Evolutionary conservation across 2,329 filamentous ascomycete species (phyloP), one percentile per base, ranked within the genome.

Genomic region (Calonectria hongkongensis): DNA sequence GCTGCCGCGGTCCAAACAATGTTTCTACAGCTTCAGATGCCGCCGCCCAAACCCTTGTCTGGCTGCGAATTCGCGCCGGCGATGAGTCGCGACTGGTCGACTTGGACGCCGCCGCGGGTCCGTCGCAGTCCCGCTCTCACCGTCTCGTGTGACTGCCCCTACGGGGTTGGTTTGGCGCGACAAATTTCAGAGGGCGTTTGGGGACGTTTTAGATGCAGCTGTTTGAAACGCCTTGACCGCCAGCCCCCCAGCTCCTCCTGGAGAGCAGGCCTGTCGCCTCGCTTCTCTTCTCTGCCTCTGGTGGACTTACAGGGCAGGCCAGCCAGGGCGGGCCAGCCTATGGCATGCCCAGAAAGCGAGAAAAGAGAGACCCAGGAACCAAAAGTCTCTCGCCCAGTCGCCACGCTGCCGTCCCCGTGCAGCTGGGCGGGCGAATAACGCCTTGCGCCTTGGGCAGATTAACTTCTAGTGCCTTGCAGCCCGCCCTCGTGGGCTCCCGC

Each of bases 221-320:
- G 67, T 64, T 73, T 73, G 71, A 73, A 73, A 73, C 71, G 54
- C 28, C 54, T 30, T 48, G 56, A 68, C 58, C 65, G 48, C 70
- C 25, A 41, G 36, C 41, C 62, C 62, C 62, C 68, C 51, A 43
- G 51, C 33, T 39, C 41, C 47, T 41, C 21, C 41, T 45, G 48
- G 30, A 45, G 21, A 51, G 25, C 33, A 36, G 33, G 33, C 33
- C 33, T 36, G 33, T 36, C 33, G 10, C 33, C 33, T 36, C 33
- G 33, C 27, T 54, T 30, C 45, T 43, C 6, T 21, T 21, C 21
- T 21, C n/a, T 27, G 48, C 25, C 10, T 30, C 30, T 33, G 30
- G 21, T 21, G 21, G 21, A 21, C 21, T 21, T 21, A 21, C 21
- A 60, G 54, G 54, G 54, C 54, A 5, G 41, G 54, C 54, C 41